Base-by-base conservation (phyloP, 139 green algal genomes). In the Chlorella vulgaris region DNA sequence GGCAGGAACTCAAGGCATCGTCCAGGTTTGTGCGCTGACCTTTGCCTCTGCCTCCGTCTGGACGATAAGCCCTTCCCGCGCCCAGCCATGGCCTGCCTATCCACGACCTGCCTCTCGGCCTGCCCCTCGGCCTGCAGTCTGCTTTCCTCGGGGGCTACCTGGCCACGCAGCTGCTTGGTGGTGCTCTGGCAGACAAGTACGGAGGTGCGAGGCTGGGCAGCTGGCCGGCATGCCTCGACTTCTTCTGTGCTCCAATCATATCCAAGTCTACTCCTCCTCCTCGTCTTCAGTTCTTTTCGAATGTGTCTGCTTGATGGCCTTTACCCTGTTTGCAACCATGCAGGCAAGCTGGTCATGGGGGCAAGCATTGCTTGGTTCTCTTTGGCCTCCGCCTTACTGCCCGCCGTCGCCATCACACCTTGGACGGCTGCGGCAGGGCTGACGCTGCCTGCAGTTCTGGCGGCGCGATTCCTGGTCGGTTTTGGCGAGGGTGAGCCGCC, bases 111-210 rank as follows among this genome's bases (percentile, higher is more conserved):
- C 67, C n/a, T 36, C 29, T 38, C 7, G 19, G 4, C 21, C 15
- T 60, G 31, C 53, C 35, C 22, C 58, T 81, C 33, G 39, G 73
- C 63, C 36, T 99, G 31, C 93, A 97, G 85, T 94, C 88, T 1
- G 92, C 94, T 4, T 99, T 99, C 83, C 86, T 99, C 36, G 98
- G 90, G 91, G 96, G 96, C 40, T 99, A 99, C 87, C 92, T 93
- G 67, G 88, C 91, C 50, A 98, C 94, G 18, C 92, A 96, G 81
- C 85, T 98, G 15, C 61, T 95, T 47, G 96, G 95, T 2, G 96
- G 96, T 21, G 73, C 87, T 0, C 85, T 97, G 26, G 96, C 96
- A 5, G 95, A 98, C 84, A 92, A 87, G 47, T 90, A 89, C 80
- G 96, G 96, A 29, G 96, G 89, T 81, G 73, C 58, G 42, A 21